phyloP scores from a whole-genome alignment of 2,329 filamentous ascomycete genomes.

The Ceratocystis albifundus region DNA sequence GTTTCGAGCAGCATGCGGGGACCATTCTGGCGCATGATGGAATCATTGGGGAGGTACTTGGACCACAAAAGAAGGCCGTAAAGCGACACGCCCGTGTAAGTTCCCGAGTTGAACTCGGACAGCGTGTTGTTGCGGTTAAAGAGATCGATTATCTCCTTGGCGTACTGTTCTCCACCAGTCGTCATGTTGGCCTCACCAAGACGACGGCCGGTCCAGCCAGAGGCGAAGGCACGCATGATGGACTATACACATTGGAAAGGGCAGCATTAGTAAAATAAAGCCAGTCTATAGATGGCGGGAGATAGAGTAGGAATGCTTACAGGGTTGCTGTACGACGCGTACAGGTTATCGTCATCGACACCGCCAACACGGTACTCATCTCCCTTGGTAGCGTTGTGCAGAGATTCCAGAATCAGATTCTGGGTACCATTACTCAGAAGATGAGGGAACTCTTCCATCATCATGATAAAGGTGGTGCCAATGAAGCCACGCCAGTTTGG shows the following conservation, averaged over 20 bases:
- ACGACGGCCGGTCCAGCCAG: constrained; percentile 46
- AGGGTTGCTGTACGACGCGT: constrained; percentile 50
- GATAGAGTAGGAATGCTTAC: constrained; percentile 26
- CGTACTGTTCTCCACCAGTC: constrained; percentile 43
- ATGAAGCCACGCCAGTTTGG: constrained; percentile 55
- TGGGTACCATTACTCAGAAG: constrained; percentile 33
- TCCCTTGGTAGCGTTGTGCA: constrained; percentile 45
- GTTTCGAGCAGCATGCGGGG: constrained; percentile 41
- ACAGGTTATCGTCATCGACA: constrained; percentile 49
- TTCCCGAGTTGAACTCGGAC: constrained; percentile 52
- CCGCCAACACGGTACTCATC: constrained; percentile 52
- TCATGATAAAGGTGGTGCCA: constrained; percentile 46
- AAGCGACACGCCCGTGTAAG: constrained; percentile 51
- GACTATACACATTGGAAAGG: constrained; percentile 25
- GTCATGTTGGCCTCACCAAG: constrained; percentile 49
- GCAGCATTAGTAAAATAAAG: constrained; percentile 23
- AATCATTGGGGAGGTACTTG: constrained; percentile 45
- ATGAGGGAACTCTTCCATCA: constrained; percentile 46
- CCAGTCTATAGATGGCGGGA: background rate
- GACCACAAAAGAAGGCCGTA: constrained; percentile 48
- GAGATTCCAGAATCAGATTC: constrained; percentile 39
- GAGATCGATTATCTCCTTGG: constrained; percentile 43
- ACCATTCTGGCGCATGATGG: constrained; percentile 42
- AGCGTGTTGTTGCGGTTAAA: constrained; percentile 46
- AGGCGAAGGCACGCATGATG: constrained; percentile 52